Evolutionary conservation across 2,329 filamentous ascomycete genomes (phyloP).

Genomic region (Metarhizium humberi): DNA sequence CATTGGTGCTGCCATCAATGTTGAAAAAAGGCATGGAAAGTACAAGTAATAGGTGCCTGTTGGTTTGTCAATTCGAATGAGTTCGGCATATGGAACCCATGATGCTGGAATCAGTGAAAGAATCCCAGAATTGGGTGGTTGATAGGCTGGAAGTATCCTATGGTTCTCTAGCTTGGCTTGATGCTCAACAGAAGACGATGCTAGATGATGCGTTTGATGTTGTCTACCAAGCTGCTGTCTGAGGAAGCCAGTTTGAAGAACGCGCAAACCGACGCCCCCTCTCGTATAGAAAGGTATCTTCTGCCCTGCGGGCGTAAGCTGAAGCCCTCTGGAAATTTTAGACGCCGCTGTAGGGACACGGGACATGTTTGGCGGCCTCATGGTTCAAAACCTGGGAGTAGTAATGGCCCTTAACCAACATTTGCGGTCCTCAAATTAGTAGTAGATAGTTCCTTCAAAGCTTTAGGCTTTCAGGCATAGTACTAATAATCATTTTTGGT

Average conservation of each 20-base stretch:
- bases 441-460: not conserved
- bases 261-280: not conserved
- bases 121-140: constrained; percentile 61
- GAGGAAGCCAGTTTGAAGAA: not conserved
- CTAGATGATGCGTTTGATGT: not conserved
- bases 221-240: not conserved
- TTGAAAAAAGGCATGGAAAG: constrained; percentile 79
- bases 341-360: not conserved
- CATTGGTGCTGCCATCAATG: constrained; percentile 68
- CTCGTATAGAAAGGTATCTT: not conserved
- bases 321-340: not conserved
- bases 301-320: not conserved
- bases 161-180: not conserved
- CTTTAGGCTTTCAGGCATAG: not conserved
- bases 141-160: constrained; percentile 34
- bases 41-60: constrained; percentile 77
- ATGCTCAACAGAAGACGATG: not conserved
- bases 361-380: not conserved
- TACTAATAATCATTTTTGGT: not conserved
- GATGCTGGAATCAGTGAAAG: constrained; percentile 59
- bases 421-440: not conserved
- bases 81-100: constrained; percentile 72
- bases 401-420: not conserved
- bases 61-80: constrained; percentile 74
- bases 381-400: not conserved